Percentiles rank a stretch among this genome's conserved stretches.
Conservation (phyloP, 257 asterid species). For the Rehmannia glutinosa region DNA sequence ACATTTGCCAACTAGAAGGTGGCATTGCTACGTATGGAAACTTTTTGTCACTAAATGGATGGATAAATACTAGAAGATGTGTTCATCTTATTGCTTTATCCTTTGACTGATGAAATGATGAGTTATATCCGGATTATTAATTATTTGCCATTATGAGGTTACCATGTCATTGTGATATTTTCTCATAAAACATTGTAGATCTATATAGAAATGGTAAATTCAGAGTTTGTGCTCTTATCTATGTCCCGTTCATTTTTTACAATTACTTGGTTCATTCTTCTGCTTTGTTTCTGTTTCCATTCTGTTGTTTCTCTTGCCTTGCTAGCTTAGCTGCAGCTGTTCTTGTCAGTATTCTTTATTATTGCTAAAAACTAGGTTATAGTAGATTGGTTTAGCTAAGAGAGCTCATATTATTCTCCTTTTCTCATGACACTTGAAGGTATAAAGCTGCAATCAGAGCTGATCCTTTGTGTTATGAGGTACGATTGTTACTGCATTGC, state of each 20-base stretch:
- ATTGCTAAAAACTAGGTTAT: constrained; percentile 2
- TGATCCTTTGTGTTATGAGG: constrained; percentile 99
- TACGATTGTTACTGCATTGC: constrained; percentile 22
- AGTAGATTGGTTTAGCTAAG: constrained; percentile 2
- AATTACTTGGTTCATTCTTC: not conserved
- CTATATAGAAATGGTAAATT: not conserved
- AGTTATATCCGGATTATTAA: not conserved
- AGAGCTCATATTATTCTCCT: constrained; percentile 21
- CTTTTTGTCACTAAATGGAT: not conserved
- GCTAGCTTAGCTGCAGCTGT: constrained; percentile 5
- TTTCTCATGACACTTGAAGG: constrained; percentile 50
- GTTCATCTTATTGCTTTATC: not conserved
- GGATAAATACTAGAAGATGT: constrained; percentile 3
- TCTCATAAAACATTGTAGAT: not conserved
- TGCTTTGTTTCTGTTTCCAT: not conserved
- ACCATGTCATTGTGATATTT: not conserved
- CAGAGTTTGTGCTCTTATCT: not conserved
- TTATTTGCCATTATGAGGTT: not conserved
- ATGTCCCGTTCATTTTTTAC: not conserved
- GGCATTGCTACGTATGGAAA: not conserved
- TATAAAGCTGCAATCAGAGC: constrained; percentile 97
- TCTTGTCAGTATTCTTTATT: constrained; percentile 3
- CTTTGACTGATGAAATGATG: not conserved
- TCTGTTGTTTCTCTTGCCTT: not conserved
- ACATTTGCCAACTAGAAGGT: constrained; percentile 1